Conservation (phyloP, 306 rosid genomes). For the Cucurbita pepo region DNA sequence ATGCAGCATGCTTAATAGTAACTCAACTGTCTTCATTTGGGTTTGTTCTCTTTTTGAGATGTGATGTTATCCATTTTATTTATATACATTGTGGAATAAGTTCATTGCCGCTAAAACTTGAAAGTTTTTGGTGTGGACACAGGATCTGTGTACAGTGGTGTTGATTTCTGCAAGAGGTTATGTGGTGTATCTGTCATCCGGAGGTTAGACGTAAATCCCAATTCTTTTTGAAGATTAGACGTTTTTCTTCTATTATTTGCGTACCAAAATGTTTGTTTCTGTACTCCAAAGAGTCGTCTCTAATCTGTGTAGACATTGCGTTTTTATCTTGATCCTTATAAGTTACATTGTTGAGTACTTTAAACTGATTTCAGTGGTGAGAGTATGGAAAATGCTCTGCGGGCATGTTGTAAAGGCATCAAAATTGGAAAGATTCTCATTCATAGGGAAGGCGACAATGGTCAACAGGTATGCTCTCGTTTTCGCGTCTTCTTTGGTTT, state of each 20-base stretch:
- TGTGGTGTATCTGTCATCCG: constrained; percentile 90
- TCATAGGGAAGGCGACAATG: constrained; percentile 99
- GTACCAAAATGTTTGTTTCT: neutral
- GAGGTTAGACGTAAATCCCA: constrained; percentile 42
- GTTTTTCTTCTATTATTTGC: neutral
- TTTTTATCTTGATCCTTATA: neutral
- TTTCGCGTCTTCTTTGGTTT: neutral
- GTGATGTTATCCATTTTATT: neutral
- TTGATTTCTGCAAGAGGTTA: constrained; percentile 91
- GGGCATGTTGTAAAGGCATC: constrained; percentile 99
- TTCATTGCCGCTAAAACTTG: neutral
- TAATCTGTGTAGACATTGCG: neutral
- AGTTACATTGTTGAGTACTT: neutral
- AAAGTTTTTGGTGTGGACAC: constrained; percentile 11
- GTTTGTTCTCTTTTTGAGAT: neutral
- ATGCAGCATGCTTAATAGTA: neutral
- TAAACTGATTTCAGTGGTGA: constrained; percentile 55
- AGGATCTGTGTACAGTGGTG: constrained; percentile 91
- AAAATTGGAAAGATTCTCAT: constrained; percentile 98
- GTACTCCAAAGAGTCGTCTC: neutral
- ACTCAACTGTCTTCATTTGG: neutral
- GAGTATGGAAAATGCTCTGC: constrained; percentile 98
- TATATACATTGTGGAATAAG: neutral
- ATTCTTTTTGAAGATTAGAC: neutral
- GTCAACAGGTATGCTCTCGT: constrained; percentile 67